Evolutionary conservation across 2,329 filamentous ascomycete genomes (phyloP), one percentile per base, ranked within the genome.

Genomic region (Aspergillus niger): DNA sequence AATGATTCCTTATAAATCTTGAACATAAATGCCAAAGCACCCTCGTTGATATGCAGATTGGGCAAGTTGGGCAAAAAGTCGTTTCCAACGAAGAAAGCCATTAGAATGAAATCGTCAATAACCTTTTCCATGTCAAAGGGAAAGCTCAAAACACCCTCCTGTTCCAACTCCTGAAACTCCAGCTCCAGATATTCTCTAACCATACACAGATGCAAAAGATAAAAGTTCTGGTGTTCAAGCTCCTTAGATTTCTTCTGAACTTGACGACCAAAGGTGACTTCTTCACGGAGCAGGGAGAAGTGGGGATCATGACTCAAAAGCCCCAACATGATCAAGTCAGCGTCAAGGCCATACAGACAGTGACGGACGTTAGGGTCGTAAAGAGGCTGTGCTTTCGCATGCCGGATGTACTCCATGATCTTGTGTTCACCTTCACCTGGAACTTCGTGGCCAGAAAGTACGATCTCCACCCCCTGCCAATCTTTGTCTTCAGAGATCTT

Each of bases 331-430:
- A 99, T 99, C 65, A 99, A 81, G 81, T 99, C 95, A 48, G 95
- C 95, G 79, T 99, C 95, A 53, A 99, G 85, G 24, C 96, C 96
- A 78, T 99, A 99, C 64, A 99, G 83, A 78, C 96, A 99, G 79
- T 99, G 95, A 60, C 95, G 91, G 63, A 97, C 87, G 72, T 99
- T 98, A 53, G 91, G 86, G 75, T 97, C 89, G 77, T 99, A 99
- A 65, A 89, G 87, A 2, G 91, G 91, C 77, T 99, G 95, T 52
- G 94, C 92, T 82, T 98, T 98, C 64, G 95, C 91, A 77, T 96
- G 91, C 69, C 95, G 91, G 77, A 99, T 99, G 78, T 99, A 99
- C 79, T 99, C 96, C 95, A 99, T 99, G 79, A 99, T 97, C 81
- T 99, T 99, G 82, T 99, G 95, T 78, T 99, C 95, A 70, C 95